Evolutionary conservation across 345 rosid species (phyloP).

Genomic region (Excoecaria cochinchinensis): DNA sequence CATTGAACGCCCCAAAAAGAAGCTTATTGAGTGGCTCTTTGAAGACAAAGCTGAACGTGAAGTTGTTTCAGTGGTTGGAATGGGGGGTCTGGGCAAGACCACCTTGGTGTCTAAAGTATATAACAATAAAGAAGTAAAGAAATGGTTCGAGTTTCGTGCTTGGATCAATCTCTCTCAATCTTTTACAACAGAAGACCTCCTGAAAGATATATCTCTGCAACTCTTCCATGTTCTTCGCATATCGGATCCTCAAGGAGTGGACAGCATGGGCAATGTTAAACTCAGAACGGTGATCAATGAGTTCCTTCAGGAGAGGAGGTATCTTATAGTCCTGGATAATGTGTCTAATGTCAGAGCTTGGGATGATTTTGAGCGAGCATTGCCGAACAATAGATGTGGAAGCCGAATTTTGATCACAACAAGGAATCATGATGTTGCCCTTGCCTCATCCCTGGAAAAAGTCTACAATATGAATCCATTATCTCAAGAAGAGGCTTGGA

Average conservation of each 20-base stretch:
- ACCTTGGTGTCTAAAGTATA: constrained; percentile 22
- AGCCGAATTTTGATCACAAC: constrained; percentile 16
- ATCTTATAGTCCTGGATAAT: constrained; percentile 6
- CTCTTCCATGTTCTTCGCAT: constrained; percentile 4
- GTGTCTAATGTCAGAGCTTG: neutral
- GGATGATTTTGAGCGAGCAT: constrained; percentile 5
- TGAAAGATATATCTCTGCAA: constrained; percentile 4
- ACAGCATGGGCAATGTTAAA: constrained; percentile 6
- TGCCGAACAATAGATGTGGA: constrained; percentile 4
- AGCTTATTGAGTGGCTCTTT: constrained; percentile 21
- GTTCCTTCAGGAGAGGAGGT: constrained; percentile 7
- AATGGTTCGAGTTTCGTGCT: constrained; percentile 16
- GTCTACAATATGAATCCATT: constrained; percentile 5
- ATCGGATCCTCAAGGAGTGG: constrained; percentile 5
- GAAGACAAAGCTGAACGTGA: constrained; percentile 2
- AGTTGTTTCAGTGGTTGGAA: constrained; percentile 26
- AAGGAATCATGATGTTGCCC: constrained; percentile 15
- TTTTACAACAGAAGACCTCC: constrained; percentile 12
- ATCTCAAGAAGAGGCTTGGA: constrained; percentile 19
- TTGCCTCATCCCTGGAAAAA: neutral
- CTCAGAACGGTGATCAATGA: constrained; percentile 1
- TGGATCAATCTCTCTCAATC: constrained; percentile 13
- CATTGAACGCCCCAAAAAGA: constrained; percentile 25
- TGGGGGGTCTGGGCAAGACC: constrained; percentile 30
- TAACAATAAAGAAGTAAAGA: constrained; percentile 16